A percentile compares a stretch with the other conserved stretches of the same genome.
Conservation (phyloP, 163 green algal genomes). For the Volvox carteri region DNA sequence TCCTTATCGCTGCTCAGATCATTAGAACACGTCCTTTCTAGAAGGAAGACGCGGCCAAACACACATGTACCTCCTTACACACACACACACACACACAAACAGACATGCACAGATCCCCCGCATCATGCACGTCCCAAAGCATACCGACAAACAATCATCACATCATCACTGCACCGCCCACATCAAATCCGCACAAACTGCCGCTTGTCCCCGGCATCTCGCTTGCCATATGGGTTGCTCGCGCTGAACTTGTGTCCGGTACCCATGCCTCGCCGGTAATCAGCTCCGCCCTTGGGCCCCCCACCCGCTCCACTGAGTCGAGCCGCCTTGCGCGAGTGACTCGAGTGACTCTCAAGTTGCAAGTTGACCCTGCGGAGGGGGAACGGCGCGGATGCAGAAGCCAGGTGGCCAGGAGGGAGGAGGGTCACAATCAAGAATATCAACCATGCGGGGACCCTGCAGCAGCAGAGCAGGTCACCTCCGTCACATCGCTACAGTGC, state of each 20-base stretch:
- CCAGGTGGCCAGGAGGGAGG: too few species aligned
- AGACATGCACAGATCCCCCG: not conserved
- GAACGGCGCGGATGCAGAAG: too few species aligned
- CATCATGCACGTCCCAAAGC: not conserved
- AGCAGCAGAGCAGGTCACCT: too few species aligned
- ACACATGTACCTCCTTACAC: not conserved
- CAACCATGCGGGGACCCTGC: too few species aligned
- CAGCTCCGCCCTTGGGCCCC: constrained; percentile 59
- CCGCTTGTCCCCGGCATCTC: constrained; percentile 79
- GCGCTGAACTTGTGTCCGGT: constrained; percentile 91
- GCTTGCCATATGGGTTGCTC: constrained; percentile 91
- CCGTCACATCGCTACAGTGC: too few species aligned
- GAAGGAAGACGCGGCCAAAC: too few species aligned
- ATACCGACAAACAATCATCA: not conserved
- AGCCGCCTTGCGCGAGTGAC: constrained; percentile 58
- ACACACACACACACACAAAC: not conserved
- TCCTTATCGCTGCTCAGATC: too few species aligned
- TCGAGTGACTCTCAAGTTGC: constrained; percentile 55
- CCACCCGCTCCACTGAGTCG: constrained; percentile 26
- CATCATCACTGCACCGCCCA: too few species aligned
- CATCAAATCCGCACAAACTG: constrained; percentile 83
- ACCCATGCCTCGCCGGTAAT: constrained; percentile 72
- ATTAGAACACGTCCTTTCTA: too few species aligned
- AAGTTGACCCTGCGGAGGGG: constrained; percentile 54
- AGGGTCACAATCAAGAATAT: too few species aligned